Conservation (phyloP, 2,329 filamentous ascomycete species). For the Phialophora expanda region DNA sequence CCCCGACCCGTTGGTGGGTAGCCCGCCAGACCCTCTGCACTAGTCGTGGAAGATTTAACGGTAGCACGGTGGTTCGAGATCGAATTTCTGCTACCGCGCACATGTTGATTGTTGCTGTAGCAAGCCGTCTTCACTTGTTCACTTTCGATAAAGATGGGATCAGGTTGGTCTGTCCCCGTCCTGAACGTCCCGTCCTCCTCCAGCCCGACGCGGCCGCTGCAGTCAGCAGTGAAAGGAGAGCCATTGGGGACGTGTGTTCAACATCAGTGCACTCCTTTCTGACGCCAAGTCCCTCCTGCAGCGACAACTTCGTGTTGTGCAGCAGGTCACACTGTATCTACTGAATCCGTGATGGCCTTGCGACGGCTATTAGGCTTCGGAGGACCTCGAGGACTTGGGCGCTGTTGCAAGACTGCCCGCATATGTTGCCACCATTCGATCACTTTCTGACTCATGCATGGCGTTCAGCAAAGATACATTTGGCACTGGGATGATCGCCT, state of each 20-base stretch:
- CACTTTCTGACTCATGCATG: constrained; percentile 7
- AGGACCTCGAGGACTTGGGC: not conserved
- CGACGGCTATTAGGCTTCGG: not conserved
- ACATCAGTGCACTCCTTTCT: not conserved
- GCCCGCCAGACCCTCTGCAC: not conserved
- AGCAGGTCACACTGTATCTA: constrained; percentile 7
- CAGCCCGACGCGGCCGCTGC: not conserved
- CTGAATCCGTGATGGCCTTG: not conserved
- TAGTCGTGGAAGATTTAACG: not conserved
- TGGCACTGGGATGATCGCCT: not conserved
- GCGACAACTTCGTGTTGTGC: not conserved
- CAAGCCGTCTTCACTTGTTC: not conserved
- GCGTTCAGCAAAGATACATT: constrained; percentile 1
- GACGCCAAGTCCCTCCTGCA: constrained; percentile 8
- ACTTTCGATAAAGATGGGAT: not conserved
- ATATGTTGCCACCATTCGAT: constrained; percentile 14
- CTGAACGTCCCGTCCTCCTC: not conserved
- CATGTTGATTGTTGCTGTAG: constrained; percentile 5
- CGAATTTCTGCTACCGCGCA: constrained; percentile 5
- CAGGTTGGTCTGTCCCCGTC: not conserved
- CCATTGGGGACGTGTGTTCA: not conserved
- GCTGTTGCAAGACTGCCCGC: not conserved
- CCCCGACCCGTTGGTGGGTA: not conserved
- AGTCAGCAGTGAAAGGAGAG: not conserved
- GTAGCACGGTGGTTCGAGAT: not conserved